Conservation (phyloP, 1,284 basidiomycete genomes). For the Ceratobasidium papillatum region DNA sequence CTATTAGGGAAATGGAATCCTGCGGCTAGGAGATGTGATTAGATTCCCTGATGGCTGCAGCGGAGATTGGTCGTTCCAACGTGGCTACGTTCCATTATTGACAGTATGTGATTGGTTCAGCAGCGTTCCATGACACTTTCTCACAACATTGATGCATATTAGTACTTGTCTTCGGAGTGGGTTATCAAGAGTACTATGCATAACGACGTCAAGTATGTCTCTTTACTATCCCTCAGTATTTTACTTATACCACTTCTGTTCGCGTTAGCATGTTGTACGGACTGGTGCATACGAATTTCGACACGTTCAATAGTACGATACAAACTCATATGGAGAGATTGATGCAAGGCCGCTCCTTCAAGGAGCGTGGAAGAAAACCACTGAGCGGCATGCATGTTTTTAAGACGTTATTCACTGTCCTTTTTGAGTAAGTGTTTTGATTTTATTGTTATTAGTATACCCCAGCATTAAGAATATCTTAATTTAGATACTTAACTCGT, state of each 20-base stretch:
- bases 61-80: conserved; percentile 65
- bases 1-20: conserved; percentile 60
- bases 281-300: conserved; percentile 62
- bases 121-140: background rate
- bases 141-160: background rate
- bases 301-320: conserved; percentile 57
- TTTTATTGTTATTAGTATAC: background rate
- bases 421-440: conserved; percentile 61
- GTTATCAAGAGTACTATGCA: conserved; percentile 68
- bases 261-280: conserved; percentile 64
- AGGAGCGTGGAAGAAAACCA: conserved; percentile 51
- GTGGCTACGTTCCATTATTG: conserved; percentile 65
- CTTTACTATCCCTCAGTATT: background rate
- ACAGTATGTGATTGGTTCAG: conserved; percentile 54
- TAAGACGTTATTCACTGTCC: conserved; percentile 58
- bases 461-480: background rate
- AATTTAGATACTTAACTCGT: conserved; percentile 62
- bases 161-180: conserved; percentile 72
- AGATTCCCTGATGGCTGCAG: conserved; percentile 51
- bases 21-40: conserved; percentile 61
- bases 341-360: conserved; percentile 55
- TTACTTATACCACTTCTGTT: conserved; percentile 5
- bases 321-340: conserved; percentile 57
- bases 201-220: conserved; percentile 63
- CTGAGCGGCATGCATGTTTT: conserved; percentile 59